Conservation (phyloP, 2,329 filamentous ascomycete genomes). For the Cladophialophora psammophila region DNA sequence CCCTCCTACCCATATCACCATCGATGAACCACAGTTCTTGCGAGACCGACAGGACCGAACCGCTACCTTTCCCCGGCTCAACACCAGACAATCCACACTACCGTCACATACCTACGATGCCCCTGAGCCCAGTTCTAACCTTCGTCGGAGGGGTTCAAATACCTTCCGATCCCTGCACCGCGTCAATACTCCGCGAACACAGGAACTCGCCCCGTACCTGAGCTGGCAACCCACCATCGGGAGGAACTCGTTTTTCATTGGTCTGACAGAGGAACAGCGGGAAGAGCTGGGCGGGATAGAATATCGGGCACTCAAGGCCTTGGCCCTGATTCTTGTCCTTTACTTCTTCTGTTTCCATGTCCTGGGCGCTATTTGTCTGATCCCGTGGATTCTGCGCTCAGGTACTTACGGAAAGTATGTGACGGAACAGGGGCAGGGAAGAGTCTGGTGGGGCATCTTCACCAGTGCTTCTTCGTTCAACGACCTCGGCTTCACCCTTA, state of each 20-base stretch:
- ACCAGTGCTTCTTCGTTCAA: conserved; percentile 89
- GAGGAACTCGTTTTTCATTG: conserved; percentile 90
- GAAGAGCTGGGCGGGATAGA: conserved; percentile 97
- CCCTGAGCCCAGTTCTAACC: conserved; percentile 27
- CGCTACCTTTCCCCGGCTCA: conserved; percentile 35
- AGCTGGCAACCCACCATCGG: conserved; percentile 93
- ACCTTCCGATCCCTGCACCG: conserved; percentile 54
- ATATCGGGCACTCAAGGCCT: conserved; percentile 86
- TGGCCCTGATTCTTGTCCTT: conserved; percentile 76
- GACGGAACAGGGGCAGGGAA: conserved; percentile 65
- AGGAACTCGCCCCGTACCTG: conserved; percentile 78
- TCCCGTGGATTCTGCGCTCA: conserved; percentile 79
- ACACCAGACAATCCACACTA: conserved; percentile 32
- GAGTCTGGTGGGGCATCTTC: conserved; percentile 91
- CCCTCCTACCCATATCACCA: conserved; percentile 51
- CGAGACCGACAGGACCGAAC: conserved; percentile 44
- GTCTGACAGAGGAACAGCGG: conserved; percentile 85
- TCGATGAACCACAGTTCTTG: conserved; percentile 56
- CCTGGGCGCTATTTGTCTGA: conserved; percentile 73
- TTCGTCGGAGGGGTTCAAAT: conserved; percentile 60
- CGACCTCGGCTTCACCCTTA: conserved; percentile 92
- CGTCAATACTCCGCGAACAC: conserved; percentile 54
- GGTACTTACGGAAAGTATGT: conserved; percentile 71
- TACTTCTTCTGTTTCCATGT: conserved; percentile 88
- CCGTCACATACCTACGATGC: conserved; percentile 27